Conservation (phyloP, 345 rosid species). For the Gossypium turneri region DNA sequence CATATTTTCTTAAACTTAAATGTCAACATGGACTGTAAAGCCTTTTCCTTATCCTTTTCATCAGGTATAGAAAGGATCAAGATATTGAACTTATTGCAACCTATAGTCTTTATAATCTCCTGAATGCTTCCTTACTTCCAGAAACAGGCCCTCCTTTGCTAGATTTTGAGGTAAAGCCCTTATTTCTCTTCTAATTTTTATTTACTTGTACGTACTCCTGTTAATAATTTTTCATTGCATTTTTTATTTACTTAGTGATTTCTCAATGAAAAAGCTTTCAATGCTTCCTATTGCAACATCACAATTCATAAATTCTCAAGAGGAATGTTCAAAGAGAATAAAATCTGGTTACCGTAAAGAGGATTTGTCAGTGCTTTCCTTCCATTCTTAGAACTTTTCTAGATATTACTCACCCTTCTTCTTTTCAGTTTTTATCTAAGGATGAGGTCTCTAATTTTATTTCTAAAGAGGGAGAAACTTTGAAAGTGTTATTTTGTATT, state of each 20-base stretch:
- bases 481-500: not conserved
- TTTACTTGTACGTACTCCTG: not conserved
- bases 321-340: not conserved
- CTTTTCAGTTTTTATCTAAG: not conserved
- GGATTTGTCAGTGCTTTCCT: not conserved
- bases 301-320: not conserved
- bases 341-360: not conserved
- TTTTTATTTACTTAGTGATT: not conserved
- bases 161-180: slow-evolving; percentile 79
- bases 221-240: not conserved
- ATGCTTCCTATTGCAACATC: not conserved
- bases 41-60: slow-evolving; percentile 17
- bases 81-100: slow-evolving; percentile 77
- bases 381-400: not conserved
- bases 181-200: not conserved
- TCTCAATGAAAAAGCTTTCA: not conserved
- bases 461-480: not conserved
- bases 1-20: not conserved
- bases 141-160: slow-evolving; percentile 95
- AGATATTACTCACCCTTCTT: not conserved
- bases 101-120: slow-evolving; percentile 68
- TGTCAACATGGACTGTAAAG: slow-evolving; percentile 7
- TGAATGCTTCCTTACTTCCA: slow-evolving; percentile 70
- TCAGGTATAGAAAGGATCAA: slow-evolving; percentile 85
- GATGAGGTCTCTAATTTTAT: not conserved